Conservation (phyloP, 495 filamentous ascomycete species). For the Penicillium steckii region DNA sequence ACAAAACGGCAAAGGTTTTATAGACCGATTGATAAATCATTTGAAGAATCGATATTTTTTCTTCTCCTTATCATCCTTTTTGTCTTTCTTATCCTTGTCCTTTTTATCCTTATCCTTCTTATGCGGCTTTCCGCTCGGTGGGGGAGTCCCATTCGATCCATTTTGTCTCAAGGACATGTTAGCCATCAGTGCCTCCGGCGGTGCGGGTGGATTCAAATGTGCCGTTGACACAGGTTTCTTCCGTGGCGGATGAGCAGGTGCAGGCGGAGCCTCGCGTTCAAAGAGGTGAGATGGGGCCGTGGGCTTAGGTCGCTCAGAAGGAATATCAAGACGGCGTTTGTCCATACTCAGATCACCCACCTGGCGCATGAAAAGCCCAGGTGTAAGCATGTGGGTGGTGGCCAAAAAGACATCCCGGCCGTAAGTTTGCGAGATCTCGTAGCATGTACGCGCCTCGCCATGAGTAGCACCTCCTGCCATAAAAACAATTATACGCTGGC, state of each 20-base stretch:
- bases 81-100: slow-evolving; percentile 64
- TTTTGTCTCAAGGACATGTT: slow-evolving; percentile 55
- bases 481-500: slow-evolving; percentile 90
- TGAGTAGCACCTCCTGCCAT: slow-evolving; percentile 96
- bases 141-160: slow-evolving; percentile 29
- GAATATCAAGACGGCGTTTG: slow-evolving; percentile 72
- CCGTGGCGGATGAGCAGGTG: slow-evolving; percentile 36
- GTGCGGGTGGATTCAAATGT: slow-evolving; percentile 33
- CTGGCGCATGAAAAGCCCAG: slow-evolving; percentile 76
- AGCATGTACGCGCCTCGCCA: slow-evolving; percentile 83
- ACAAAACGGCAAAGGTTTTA: background rate
- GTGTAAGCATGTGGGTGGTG: slow-evolving; percentile 89
- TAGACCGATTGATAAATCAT: slow-evolving; percentile 25
- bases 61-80: slow-evolving; percentile 62
- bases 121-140: slow-evolving; percentile 26
- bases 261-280: slow-evolving; percentile 64
- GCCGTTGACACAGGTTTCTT: slow-evolving; percentile 30
- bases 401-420: slow-evolving; percentile 83
- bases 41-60: slow-evolving; percentile 80
- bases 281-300: slow-evolving; percentile 84
- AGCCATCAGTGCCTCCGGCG: slow-evolving; percentile 58
- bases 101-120: slow-evolving; percentile 41
- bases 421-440: slow-evolving; percentile 71
- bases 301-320: slow-evolving; percentile 74
- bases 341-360: slow-evolving; percentile 74